phyloP scores from a whole-genome alignment of 495 filamentous ascomycete species.

The Podospora didyma region DNA sequence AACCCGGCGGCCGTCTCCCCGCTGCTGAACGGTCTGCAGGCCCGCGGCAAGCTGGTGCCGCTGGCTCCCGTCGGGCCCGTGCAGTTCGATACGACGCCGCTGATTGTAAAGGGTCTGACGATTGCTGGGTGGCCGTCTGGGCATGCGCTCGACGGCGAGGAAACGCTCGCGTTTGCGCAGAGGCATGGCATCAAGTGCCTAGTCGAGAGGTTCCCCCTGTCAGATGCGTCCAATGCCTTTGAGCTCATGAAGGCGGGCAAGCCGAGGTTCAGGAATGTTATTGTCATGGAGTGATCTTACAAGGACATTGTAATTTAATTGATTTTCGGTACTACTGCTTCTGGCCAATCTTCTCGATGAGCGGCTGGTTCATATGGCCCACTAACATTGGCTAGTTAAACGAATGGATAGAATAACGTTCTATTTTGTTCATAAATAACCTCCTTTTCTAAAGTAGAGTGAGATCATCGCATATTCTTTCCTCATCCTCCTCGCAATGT shows the following conservation, averaged over 20 bases:
- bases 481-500: too few species aligned
- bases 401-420: too few species aligned
- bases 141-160: conserved; percentile 58
- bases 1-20: conserved; percentile 48
- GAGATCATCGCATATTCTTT: too few species aligned
- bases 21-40: conserved; percentile 48
- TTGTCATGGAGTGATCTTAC: conserved; percentile 37
- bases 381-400: too few species aligned
- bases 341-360: too few species aligned
- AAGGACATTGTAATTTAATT: too few species aligned
- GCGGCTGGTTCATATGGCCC: too few species aligned
- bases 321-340: too few species aligned
- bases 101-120: conserved; percentile 47
- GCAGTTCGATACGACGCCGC: conserved; percentile 42
- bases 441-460: too few species aligned
- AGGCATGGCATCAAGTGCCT: conserved; percentile 55
- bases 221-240: conserved; percentile 49
- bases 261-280: conserved; percentile 48
- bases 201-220: conserved; percentile 57
- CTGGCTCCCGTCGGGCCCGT: conserved; percentile 52
- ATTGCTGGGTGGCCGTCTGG: conserved; percentile 60
- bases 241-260: conserved; percentile 42
- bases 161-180: conserved; percentile 57
- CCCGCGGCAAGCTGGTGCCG: conserved; percentile 55
- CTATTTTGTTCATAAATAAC: too few species aligned